A percentile compares a stretch with the other conserved stretches of the same genome.
These are phyloP conservation scores for Lodderomyces margitis DNA, from an alignment of 1,139 yeast genomes.

Conservation along the genomic window DNA sequence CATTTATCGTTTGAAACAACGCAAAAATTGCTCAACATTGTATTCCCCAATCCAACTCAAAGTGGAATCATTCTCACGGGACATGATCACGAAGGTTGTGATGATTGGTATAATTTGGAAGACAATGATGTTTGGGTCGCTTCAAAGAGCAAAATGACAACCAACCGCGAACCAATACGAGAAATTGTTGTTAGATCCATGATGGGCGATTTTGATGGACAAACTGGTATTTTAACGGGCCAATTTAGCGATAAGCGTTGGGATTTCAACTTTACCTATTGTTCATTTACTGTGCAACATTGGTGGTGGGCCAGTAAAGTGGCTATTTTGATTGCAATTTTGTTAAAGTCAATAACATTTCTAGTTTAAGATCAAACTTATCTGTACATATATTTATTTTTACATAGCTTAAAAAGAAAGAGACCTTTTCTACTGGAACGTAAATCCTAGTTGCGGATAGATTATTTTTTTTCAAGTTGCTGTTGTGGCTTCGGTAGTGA, in stretches of 20 bases:
- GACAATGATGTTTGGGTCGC: constrained; percentile 57
- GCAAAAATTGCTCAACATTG: constrained; percentile 61
- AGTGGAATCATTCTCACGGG: constrained; percentile 87
- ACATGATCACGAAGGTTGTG: constrained; percentile 96
- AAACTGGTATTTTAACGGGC: constrained; percentile 81
- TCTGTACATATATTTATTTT: background rate
- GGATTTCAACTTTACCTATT: constrained; percentile 68
- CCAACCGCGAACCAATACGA: constrained; percentile 43
- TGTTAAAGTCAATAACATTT: constrained; percentile 32
- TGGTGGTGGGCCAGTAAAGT: constrained; percentile 92
- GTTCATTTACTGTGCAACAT: constrained; percentile 87
- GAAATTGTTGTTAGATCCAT: constrained; percentile 88
- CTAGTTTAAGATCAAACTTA: background rate
- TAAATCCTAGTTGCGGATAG: background rate
- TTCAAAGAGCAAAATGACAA: constrained; percentile 31
- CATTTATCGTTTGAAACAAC: constrained; percentile 69
- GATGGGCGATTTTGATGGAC: constrained; percentile 96
- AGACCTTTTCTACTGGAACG: background rate
- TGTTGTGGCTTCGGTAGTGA: no score
- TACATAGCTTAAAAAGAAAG: constrained; percentile 1
- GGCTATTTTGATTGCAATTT: constrained; percentile 42
- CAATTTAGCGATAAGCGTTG: constrained; percentile 47
- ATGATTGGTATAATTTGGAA: constrained; percentile 52
- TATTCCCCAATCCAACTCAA: constrained; percentile 60
- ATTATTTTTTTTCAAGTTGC: background rate